A percentile compares a stretch with the other conserved stretches of the same genome.
phyloP scores from a whole-genome alignment of 116 monocot genomes.

The Zostera marina region DNA sequence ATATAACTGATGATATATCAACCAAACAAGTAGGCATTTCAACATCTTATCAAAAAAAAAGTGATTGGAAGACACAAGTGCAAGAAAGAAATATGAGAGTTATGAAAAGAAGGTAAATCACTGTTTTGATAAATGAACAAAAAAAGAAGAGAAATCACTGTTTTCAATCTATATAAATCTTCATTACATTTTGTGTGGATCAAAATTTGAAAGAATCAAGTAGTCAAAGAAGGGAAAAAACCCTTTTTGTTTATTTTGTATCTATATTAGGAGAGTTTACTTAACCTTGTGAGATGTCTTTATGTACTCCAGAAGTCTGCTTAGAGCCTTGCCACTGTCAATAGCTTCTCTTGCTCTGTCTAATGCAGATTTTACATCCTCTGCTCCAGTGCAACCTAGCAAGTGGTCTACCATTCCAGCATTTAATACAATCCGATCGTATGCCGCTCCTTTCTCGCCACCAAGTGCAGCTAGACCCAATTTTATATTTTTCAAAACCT shows the following conservation, averaged over 20 bases:
- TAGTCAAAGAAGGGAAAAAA: not conserved
- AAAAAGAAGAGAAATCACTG: no score
- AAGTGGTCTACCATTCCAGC: constrained; percentile 89
- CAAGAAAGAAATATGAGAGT: no score
- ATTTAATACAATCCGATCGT: constrained; percentile 81
- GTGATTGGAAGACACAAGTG: no score
- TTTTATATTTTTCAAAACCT: constrained; percentile 71
- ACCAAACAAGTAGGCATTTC: no score
- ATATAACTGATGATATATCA: no score
- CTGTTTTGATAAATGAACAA: no score
- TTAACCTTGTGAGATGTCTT: constrained; percentile 57
- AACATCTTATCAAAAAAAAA: no score
- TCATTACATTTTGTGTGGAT: no score
- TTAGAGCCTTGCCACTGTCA: constrained; percentile 79
- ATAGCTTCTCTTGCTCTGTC: constrained; percentile 80
- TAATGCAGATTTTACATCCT: constrained; percentile 41
- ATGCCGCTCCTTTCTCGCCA: constrained; percentile 78
- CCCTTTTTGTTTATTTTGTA: not conserved
- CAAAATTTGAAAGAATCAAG: no score
- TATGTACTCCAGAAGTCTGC: constrained; percentile 68
- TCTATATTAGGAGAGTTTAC: not conserved
- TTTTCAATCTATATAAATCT: no score
- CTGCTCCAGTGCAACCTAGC: constrained; percentile 64
- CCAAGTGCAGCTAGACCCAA: constrained; percentile 70
- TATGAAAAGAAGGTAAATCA: no score